Evolutionary conservation across 305 asterid genomes (phyloP).

Genomic region (Nicotiana rustica): DNA sequence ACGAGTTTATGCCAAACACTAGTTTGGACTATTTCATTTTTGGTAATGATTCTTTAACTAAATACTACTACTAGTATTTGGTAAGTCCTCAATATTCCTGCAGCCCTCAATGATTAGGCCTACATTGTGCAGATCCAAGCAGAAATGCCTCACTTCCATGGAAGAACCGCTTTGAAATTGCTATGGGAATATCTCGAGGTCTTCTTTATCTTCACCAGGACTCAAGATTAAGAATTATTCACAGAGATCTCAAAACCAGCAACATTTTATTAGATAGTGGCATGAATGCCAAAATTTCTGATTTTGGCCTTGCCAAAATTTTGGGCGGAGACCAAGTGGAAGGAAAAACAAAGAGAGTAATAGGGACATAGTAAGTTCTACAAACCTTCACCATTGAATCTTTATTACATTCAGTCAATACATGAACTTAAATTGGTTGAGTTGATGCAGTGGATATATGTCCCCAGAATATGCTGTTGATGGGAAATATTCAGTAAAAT

Average conservation of each 20-base stretch:
- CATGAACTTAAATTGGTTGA: not conserved
- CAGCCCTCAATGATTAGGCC: not conserved
- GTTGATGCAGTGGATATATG: slow-evolving; percentile 42
- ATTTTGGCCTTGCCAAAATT: slow-evolving; percentile 39
- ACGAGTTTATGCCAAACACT: slow-evolving; percentile 35
- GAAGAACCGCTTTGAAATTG: slow-evolving; percentile 32
- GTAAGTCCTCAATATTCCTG: not conserved
- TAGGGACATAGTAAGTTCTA: slow-evolving; percentile 43
- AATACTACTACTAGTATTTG: not conserved
- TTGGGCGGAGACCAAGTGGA: slow-evolving; percentile 32
- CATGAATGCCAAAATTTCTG: slow-evolving; percentile 40
- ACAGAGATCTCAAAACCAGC: slow-evolving; percentile 40
- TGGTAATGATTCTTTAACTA: slow-evolving; percentile 26
- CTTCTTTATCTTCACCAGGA: slow-evolving; percentile 43
- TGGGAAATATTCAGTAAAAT: slow-evolving; percentile 53
- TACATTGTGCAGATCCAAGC: slow-evolving; percentile 10
- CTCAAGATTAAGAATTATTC: slow-evolving; percentile 40
- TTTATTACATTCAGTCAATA: not conserved
- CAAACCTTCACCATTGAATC: not conserved
- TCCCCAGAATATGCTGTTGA: slow-evolving; percentile 58
- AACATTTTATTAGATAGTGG: slow-evolving; percentile 36
- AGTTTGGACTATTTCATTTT: slow-evolving; percentile 39
- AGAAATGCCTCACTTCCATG: slow-evolving; percentile 30
- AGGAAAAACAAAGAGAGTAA: slow-evolving; percentile 38
- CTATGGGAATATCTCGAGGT: slow-evolving; percentile 39